Evolutionary conservation across 345 rosid genomes (phyloP), one percentile per base, ranked within the genome.

Genomic region (Pistacia integerrima): DNA sequence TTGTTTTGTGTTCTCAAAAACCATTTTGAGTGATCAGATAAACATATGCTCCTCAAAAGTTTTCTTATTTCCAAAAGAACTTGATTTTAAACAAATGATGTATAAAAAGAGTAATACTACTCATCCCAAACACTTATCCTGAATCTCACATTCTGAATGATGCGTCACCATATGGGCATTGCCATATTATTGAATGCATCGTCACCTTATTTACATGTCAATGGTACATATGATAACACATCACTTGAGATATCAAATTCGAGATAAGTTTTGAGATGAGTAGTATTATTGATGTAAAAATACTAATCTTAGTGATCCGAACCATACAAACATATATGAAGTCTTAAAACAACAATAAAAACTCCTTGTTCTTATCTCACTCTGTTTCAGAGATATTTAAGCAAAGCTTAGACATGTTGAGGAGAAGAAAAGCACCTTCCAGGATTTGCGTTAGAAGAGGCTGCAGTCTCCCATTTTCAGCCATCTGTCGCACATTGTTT

Each of bases 401-500:
- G 8, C 41, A 77, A 77, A 61, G 65, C 68, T 67, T 44, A 77
- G 51, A 52, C 58, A 38, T 56, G 30, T 74, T 70, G 11, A 33
- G 64, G 70, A 54, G 14, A 72, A 54, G 14, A 72, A 41, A 71
- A n/a, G 73, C 74, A 94, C 99, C 99, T 92, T 86, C 89, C 75
- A 93, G 97, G 69, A 93, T 84, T 77, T 92, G 88, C 74, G 85
- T 83, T 70, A 93, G 83, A 80, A 93, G 99, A 83, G 97, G 99
- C 68, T 79, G 90, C 76, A 93, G 78, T 84, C 97, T 85, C 70
- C 98, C 98, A 71, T 82, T 88, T 67, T 82, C 92, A 82, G 98
- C 98, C 99, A 95, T 95, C 90, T 90, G 90, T 76, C 88, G 78
- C 74, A 95, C 93, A 90, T 95, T 95, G 77, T 90, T 88, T 84